Percentiles rank a stretch among this genome's conserved stretches.
Conservation (phyloP, 2,329 filamentous ascomycete species). For the Apiospora kogelbergensis region DNA sequence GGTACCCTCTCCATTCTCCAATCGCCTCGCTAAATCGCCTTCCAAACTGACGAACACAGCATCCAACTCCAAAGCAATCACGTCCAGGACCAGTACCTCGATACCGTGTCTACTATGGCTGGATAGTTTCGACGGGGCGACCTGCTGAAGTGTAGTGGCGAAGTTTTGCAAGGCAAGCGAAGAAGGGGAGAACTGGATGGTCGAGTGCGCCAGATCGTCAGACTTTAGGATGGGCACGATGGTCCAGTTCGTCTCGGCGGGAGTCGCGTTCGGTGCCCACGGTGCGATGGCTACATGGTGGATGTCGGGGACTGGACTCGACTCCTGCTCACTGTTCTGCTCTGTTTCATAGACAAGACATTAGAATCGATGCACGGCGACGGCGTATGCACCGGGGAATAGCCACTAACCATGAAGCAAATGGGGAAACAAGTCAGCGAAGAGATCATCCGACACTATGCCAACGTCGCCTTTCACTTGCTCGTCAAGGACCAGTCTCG, state of each 20-base stretch:
- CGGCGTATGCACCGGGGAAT: not conserved
- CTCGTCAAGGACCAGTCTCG: constrained; percentile 80
- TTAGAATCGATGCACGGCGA: not conserved
- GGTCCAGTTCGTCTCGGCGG: constrained; percentile 74
- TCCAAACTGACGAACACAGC: constrained; percentile 87
- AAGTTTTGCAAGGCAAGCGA: constrained; percentile 79
- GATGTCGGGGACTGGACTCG: constrained; percentile 37
- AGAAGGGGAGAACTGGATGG: constrained; percentile 73
- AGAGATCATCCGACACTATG: constrained; percentile 82
- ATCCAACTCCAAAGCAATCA: constrained; percentile 76
- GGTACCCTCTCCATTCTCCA: constrained; percentile 80
- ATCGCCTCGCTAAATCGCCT: constrained; percentile 72
- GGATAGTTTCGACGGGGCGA: constrained; percentile 73
- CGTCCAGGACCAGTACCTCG: constrained; percentile 81
- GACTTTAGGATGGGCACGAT: constrained; percentile 74
- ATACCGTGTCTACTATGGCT: constrained; percentile 74
- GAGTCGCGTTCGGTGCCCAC: constrained; percentile 61
- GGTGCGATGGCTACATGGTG: constrained; percentile 72
- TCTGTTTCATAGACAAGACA: constrained; percentile 20
- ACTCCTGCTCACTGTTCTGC: constrained; percentile 28
- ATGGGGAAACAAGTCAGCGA: constrained; percentile 75
- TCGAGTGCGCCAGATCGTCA: constrained; percentile 69
- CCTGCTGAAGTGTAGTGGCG: constrained; percentile 67
- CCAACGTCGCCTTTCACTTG: constrained; percentile 83
- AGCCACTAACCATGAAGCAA: constrained; percentile 50